These are phyloP conservation scores for Alectoria sarmentosa DNA, from an alignment of 495 filamentous ascomycete genomes.

Conservation along the genomic window DNA sequence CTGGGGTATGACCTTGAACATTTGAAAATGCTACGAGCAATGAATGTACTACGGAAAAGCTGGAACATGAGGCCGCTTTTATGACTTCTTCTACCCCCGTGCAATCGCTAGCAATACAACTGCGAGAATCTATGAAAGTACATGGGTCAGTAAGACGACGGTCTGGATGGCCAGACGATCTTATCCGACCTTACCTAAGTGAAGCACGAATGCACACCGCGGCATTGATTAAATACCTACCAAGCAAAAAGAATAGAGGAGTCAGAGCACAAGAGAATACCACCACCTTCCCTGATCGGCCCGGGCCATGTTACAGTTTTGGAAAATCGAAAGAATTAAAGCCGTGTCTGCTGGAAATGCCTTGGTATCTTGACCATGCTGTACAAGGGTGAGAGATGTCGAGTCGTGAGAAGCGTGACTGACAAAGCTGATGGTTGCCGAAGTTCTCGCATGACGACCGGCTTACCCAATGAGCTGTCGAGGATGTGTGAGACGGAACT, in stretches of 20 bases:
- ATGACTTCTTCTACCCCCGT: slow-evolving; percentile 2
- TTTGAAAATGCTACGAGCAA: slow-evolving; percentile 1
- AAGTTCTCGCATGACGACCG: slow-evolving; percentile 1
- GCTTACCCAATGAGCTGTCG: slow-evolving; percentile 21
- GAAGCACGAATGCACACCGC: slow-evolving; percentile 14
- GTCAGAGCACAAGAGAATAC: not conserved
- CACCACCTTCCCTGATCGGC: slow-evolving; percentile 4
- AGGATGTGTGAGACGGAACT: slow-evolving; percentile 15
- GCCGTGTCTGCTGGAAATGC: not conserved
- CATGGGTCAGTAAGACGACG: slow-evolving; percentile 25
- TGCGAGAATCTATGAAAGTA: slow-evolving; percentile 11
- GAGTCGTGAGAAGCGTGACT: slow-evolving; percentile 2
- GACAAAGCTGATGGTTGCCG: not conserved
- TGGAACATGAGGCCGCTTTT: slow-evolving; percentile 16
- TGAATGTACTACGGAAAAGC: slow-evolving; percentile 12
- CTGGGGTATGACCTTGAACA: not conserved
- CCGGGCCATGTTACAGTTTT: not conserved
- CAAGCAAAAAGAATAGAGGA: slow-evolving; percentile 17
- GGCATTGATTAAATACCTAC: slow-evolving; percentile 49
- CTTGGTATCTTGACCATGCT: not conserved
- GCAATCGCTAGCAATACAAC: slow-evolving; percentile 14
- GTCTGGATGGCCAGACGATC: slow-evolving; percentile 32
- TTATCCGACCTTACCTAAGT: slow-evolving; percentile 68
- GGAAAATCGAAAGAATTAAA: not conserved
- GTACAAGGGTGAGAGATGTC: slow-evolving; percentile 3